Conservation (phyloP, 148 eudicot genomes). For the Vaccinium corymbosum region DNA sequence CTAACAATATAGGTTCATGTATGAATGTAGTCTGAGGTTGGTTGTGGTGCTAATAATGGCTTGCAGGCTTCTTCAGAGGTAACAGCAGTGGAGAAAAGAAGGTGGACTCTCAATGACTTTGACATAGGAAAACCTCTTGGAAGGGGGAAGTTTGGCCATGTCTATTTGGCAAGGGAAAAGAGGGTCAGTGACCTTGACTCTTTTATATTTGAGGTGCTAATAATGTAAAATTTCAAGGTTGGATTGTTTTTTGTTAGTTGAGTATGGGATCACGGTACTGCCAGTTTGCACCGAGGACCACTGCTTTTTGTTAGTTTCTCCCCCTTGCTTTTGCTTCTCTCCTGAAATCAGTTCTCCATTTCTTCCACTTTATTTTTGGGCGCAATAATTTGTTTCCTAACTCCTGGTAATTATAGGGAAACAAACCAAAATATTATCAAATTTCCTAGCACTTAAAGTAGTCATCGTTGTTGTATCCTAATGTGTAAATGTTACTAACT, state of each 20-base stretch:
- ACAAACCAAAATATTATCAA: neutral
- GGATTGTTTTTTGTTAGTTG: neutral
- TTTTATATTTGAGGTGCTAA: neutral
- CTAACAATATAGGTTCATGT: neutral
- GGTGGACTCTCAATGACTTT: slow-evolving; percentile 85
- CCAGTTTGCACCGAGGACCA: no score
- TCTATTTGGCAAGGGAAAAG: slow-evolving; percentile 85
- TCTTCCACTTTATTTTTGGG: no score
- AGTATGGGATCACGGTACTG: neutral
- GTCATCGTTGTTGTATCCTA: no score
- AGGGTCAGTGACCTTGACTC: slow-evolving; percentile 48
- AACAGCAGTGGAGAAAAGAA: slow-evolving; percentile 61
- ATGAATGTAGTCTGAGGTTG: neutral
- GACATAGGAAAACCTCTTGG: slow-evolving; percentile 97
- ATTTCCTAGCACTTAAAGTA: no score
- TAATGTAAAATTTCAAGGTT: neutral
- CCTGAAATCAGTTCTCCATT: no score
- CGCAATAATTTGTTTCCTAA: no score
- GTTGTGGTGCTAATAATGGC: neutral
- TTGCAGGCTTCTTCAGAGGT: slow-evolving; percentile 56
- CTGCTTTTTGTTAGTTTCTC: neutral
- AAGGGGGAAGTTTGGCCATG: slow-evolving; percentile 95
- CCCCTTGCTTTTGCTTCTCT: no score
- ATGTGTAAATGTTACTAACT: neutral
- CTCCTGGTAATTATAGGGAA: neutral